Conservation (phyloP, 2,329 filamentous ascomycete species). For the Pyrenophora tritici-repentis region DNA sequence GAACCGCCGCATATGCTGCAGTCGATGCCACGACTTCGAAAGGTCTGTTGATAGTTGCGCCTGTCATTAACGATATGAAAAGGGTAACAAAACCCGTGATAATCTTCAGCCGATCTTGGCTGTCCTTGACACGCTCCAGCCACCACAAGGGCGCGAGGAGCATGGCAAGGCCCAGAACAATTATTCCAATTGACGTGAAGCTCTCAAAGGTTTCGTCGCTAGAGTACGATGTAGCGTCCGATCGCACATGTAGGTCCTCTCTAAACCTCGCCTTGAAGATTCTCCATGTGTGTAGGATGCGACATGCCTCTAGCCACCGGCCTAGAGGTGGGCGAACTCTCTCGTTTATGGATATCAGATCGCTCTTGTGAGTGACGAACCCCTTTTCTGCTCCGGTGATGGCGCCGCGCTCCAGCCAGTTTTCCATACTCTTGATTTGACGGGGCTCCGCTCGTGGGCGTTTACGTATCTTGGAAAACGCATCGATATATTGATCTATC, state of each 20-base stretch:
- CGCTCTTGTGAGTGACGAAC: constrained; percentile 16
- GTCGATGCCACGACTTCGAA: constrained; percentile 30
- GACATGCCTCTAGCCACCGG: neutral
- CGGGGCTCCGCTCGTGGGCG: neutral
- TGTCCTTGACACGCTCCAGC: constrained; percentile 16
- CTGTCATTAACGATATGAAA: constrained; percentile 21
- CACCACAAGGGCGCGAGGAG: constrained; percentile 32
- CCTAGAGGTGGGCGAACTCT: neutral
- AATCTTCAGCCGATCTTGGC: constrained; percentile 12
- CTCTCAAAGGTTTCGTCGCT: constrained; percentile 17
- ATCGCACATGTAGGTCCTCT: constrained; percentile 3
- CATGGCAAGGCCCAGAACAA: constrained; percentile 19
- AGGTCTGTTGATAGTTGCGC: constrained; percentile 19
- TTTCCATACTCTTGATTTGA: constrained; percentile 18
- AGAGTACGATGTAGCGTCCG: constrained; percentile 14
- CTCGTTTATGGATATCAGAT: constrained; percentile 26
- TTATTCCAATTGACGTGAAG: constrained; percentile 14
- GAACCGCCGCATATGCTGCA: constrained; percentile 21
- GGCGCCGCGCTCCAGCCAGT: constrained; percentile 16
- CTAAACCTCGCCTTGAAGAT: constrained; percentile 16
- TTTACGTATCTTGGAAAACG: constrained; percentile 23
- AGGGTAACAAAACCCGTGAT: constrained; percentile 31
- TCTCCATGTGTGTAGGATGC: constrained; percentile 4
- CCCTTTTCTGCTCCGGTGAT: constrained; percentile 13
- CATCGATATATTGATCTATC: constrained; percentile 24